phyloP scores from a whole-genome alignment of 257 asterid species.

The Nicotiana sylvestris region DNA sequence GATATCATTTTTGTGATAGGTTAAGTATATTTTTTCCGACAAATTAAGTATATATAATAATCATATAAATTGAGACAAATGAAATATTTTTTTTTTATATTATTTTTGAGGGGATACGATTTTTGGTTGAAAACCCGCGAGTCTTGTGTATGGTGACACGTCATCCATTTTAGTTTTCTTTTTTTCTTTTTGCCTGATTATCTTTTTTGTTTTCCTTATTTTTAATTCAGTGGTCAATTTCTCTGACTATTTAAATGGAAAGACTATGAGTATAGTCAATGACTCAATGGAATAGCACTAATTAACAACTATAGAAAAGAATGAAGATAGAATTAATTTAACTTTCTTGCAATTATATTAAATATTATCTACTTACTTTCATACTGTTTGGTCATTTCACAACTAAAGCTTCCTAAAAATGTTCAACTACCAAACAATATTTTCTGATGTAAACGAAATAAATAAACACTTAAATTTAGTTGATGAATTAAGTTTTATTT shows the following conservation, averaged over 20 bases:
- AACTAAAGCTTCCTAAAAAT: neutral
- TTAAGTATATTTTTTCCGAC: too few species aligned
- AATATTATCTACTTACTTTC: neutral
- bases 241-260: neutral
- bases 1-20: too few species aligned
- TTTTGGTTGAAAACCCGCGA: conserved; percentile 9
- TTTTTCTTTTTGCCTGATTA: neutral
- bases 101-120: neutral
- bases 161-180: neutral
- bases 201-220: neutral
- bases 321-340: neutral
- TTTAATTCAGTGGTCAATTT: neutral
- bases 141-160: conserved; percentile 2
- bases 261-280: neutral
- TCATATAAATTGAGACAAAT: too few species aligned
- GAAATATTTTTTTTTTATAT: neutral
- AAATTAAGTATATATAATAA: too few species aligned
- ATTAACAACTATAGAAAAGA: neutral
- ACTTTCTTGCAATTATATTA: neutral
- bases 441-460: neutral
- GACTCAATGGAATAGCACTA: neutral
- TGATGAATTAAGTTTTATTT: neutral
- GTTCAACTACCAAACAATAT: neutral
- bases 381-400: neutral
- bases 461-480: neutral